Evolutionary conservation across 805 yeast genomes (phyloP), one percentile per base, ranked within the genome.

Genomic region (Zygoascus ofunaensis): DNA sequence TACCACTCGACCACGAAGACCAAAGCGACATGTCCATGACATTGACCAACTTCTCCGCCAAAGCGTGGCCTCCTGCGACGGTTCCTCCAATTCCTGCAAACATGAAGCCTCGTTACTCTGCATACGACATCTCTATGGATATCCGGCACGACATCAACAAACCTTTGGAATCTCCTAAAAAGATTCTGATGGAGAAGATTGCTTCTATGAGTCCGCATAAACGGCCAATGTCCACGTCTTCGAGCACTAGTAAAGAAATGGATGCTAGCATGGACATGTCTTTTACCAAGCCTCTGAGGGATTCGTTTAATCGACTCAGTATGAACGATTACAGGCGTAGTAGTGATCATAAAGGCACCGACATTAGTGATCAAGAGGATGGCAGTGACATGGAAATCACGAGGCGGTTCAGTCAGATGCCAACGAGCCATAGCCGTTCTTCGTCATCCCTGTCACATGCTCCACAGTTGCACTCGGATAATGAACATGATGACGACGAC

Each of bases 241-340:
- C 12, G 14, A 18, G 18, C 15, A 19, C 39, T 3, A 21, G 20
- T 36, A 17, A 17, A 3, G 26, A 21, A 14, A 36, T 36, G 39
- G 39, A 36, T 12, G 20, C 20, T 10, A 36, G 23, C 20, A 4
- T 36, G 26, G 37, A 28, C 5, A 59, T 59, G 62, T 62, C 59
- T n/a, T 36, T 58, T 17, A 56, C 63, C 30, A 38, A 23, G 2
- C 39, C 37, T 21, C 14, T 33, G 7, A 26, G 30, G 10, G 12
- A 8, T 7, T 26, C 30, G 12, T 26, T 26, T 12, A 26, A 26
- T 7, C 7, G 30, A 26, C 14, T 21, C 4, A 14, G 17, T 2
- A 10, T n/a, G 5, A 37, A 21, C 10, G 43, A 45, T 3, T 19
- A 37, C 3, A 38, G 20, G 24, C 26, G 26, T 19, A 34, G 38